Evolutionary conservation across 352 stramenopile genomes (phyloP).

Genomic region (Pythium vanterpoolii): DNA sequence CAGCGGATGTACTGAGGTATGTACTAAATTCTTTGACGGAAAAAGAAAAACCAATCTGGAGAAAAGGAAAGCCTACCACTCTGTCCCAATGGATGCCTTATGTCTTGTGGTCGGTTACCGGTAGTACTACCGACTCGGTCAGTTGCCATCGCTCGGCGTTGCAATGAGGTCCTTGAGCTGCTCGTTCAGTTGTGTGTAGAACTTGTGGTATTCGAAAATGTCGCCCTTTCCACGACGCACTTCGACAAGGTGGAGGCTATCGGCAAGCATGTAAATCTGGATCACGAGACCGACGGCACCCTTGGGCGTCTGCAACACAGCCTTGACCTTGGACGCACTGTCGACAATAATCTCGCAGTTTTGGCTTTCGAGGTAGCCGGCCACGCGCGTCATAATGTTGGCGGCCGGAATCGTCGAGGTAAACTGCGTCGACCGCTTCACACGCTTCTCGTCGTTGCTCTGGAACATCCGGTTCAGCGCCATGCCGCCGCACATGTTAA

Average conservation of each 20-base stretch:
- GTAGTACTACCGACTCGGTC: neutral
- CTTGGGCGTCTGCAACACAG: conserved; percentile 81
- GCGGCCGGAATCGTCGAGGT: conserved; percentile 77
- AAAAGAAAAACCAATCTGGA: neutral
- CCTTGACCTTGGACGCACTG: conserved; percentile 80
- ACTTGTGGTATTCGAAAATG: conserved; percentile 91
- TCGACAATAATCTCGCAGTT: conserved; percentile 82
- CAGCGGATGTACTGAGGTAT: neutral
- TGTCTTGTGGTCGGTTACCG: no score
- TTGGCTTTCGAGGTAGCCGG: conserved; percentile 68
- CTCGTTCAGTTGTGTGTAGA: conserved; percentile 87
- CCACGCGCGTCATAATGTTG: conserved; percentile 75
- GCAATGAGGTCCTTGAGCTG: conserved; percentile 85
- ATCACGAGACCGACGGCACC: conserved; percentile 88
- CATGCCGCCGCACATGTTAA: conserved; percentile 91
- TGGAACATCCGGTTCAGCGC: conserved; percentile 90
- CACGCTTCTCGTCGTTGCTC: conserved; percentile 82
- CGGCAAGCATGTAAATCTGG: conserved; percentile 87
- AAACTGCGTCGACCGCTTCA: conserved; percentile 85
- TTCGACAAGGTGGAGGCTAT: conserved; percentile 84
- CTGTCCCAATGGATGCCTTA: no score
- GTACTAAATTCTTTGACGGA: neutral
- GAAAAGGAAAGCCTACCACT: neutral
- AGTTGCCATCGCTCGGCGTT: conserved; percentile 19
- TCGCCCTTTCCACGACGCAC: conserved; percentile 88